These are phyloP conservation scores for Colletotrichum sp. DNA, from an alignment of 2,329 filamentous ascomycete genomes.

Conservation along the genomic window DNA sequence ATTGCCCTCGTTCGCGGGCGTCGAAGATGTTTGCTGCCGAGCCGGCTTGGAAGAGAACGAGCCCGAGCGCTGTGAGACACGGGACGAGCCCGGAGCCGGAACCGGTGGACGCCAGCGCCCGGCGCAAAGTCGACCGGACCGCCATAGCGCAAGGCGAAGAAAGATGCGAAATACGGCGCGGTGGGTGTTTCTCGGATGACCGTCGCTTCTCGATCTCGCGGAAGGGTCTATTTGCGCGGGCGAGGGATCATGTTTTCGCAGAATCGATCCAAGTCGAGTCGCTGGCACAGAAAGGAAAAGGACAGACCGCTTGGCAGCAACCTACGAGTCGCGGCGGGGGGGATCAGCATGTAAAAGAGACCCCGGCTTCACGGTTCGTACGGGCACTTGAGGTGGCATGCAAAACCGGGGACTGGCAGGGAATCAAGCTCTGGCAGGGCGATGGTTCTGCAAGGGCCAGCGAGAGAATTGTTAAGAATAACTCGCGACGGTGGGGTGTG, in stretches of 20 bases:
- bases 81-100: conserved; percentile 15
- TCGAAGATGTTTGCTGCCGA: conserved; percentile 35
- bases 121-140: not conserved
- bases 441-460: not conserved
- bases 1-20: conserved; percentile 29
- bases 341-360: not conserved
- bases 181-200: not conserved
- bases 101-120: not conserved
- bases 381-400: not conserved
- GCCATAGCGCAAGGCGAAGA: not conserved
- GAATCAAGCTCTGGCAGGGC: not conserved
- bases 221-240: not conserved
- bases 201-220: not conserved
- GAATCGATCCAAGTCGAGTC: not conserved
- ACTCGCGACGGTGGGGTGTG: not conserved
- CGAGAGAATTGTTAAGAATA: not conserved
- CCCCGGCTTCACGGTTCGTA: not conserved
- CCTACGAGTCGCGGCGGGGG: not conserved
- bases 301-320: not conserved
- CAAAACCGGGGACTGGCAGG: not conserved
- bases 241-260: conserved; percentile 1
- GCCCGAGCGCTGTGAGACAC: conserved; percentile 33
- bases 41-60: conserved; percentile 36
- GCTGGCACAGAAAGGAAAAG: not conserved
- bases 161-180: not conserved